Base-by-base conservation (phyloP, 371 early-diverging fungal genomes). In the Caulochytrium protostelioides region DNA sequence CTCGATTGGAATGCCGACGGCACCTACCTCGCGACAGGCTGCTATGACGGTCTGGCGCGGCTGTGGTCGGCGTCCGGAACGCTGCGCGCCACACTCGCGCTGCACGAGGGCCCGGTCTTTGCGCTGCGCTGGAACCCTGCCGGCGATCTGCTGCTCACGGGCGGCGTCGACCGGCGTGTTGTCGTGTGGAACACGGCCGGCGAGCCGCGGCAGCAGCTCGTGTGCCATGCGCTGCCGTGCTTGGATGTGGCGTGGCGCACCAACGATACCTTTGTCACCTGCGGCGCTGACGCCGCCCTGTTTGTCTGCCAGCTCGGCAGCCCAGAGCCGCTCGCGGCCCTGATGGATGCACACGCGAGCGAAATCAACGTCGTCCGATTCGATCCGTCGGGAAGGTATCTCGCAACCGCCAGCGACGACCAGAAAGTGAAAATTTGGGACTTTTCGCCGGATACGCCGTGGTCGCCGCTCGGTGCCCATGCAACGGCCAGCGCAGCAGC, bases 401-500 rank as follows among this genome's bases (percentile, higher is more conserved):
- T 94, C 4, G 92, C 91, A 3, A 82, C 86, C 0, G 78, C 83
- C 38, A 80, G 85, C 0, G 92, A 94, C 51, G 97, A 97, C 49
- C 62, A 59, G 41, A 79, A 85, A 0, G 74, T 82, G 36, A 81
- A 81, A 54, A 57, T 79, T 9, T 59, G 66, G 65, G 46, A 54
- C 10, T 32, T 58, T 36, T 56, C 57, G 1, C 15, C 37, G 17
- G 42, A 45, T 10, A 24, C 28, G 2, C 37, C 35, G 17, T 12
- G 44, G 21, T 18, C 9, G n/a, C 15, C 6, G n/a, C 14, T 2
- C 12, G 12, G 54, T 56, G 30, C 17, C 6, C 26, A 31, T 13
- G 13, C 16, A 16, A 6, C 17, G 4, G 26, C 26, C 10, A 22
- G 18, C 28, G 18, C 14, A 10, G 6, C 29, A 4, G 9, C 20